phyloP scores from a whole-genome alignment of 257 asterid genomes.

The Solanum lycopersicoides region DNA sequence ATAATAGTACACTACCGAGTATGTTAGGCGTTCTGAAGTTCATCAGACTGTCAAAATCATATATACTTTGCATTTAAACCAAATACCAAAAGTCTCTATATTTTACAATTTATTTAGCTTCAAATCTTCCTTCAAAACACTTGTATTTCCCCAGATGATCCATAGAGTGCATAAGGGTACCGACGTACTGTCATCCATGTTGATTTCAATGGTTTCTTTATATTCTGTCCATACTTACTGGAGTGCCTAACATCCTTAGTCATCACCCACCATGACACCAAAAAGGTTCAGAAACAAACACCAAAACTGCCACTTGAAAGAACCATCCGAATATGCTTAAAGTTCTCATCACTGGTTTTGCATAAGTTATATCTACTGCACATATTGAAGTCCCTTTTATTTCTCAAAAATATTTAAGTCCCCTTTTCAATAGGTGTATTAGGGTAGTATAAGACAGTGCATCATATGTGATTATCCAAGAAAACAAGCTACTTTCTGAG shows the following conservation, averaged over 20 bases:
- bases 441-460: neutral
- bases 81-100: too few species aligned
- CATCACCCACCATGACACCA: neutral
- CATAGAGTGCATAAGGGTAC: neutral
- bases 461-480: neutral
- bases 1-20: neutral
- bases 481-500: neutral
- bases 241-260: neutral
- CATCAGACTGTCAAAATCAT: neutral
- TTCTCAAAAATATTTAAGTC: neutral
- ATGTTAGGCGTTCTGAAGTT: neutral
- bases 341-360: neutral
- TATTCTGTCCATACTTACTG: neutral
- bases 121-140: neutral
- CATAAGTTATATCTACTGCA: neutral
- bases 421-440: neutral
- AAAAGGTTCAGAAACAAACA: neutral
- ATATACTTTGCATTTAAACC: too few species aligned
- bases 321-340: neutral
- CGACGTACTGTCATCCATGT: neutral
- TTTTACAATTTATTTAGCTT: too few species aligned
- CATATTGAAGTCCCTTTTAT: neutral
- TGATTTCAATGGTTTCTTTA: neutral
- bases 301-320: neutral
- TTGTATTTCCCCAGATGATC: neutral